phyloP scores from a whole-genome alignment of 1,284 basidiomycete species.

The Rhizopogon parksii region DNA sequence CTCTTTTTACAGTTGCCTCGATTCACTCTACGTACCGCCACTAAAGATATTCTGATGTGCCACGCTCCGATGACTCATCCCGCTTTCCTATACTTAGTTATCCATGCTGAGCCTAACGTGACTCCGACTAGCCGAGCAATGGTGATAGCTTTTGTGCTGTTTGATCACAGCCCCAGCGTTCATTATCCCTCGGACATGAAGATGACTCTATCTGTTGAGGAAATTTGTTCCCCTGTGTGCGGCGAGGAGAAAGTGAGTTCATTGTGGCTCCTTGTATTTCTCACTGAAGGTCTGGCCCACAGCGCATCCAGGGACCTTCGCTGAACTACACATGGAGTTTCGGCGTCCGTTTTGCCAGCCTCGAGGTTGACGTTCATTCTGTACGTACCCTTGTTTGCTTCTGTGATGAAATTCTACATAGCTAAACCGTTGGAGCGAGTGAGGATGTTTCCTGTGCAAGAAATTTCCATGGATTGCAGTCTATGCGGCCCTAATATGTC shows the following conservation, averaged over 20 bases:
- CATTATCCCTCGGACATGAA: not conserved
- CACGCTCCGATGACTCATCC: not conserved
- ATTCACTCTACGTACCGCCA: not conserved
- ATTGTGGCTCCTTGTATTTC: slow-evolving; percentile 1
- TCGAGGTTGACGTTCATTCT: not conserved
- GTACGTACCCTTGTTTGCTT: not conserved
- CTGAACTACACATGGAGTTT: not conserved
- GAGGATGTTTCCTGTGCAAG: slow-evolving; percentile 1
- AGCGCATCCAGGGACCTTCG: not conserved
- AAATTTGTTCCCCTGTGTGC: not conserved
- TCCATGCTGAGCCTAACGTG: not conserved
- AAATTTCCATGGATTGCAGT: slow-evolving; percentile 1
- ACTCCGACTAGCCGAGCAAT: not conserved
- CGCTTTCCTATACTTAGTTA: not conserved
- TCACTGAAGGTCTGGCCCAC: not conserved
- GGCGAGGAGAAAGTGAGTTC: not conserved
- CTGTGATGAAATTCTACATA: not conserved
- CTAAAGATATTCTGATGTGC: not conserved
- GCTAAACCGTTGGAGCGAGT: not conserved
- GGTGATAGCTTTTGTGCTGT: not conserved
- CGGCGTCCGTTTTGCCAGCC: not conserved
- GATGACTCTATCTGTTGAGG: not conserved
- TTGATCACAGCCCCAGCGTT: not conserved
- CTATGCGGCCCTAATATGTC: slow-evolving; percentile 2
- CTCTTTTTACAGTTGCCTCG: not conserved